These are phyloP conservation scores for Penicillium brevicompactum DNA, from an alignment of 2,329 filamentous ascomycete species.

Conservation along the genomic window DNA sequence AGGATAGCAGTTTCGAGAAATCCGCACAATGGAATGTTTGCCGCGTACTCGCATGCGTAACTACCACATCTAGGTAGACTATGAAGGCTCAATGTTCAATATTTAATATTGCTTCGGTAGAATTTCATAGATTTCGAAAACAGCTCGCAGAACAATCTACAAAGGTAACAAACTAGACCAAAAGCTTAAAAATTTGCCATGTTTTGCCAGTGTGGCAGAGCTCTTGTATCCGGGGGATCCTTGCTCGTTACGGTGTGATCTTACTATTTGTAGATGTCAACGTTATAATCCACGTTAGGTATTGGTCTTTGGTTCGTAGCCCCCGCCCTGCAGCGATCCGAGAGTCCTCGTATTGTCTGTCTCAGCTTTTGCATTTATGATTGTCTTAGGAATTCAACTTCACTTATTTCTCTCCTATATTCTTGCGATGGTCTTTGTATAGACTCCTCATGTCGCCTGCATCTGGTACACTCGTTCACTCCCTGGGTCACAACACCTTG, in stretches of 20 bases:
- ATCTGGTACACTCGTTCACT: slow-evolving; percentile 10
- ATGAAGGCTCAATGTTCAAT: not conserved
- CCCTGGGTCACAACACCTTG: slow-evolving; percentile 22
- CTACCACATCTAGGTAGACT: not conserved
- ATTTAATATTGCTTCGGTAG: not conserved
- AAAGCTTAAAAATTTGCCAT: not conserved
- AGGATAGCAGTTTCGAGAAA: not conserved
- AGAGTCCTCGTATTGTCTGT: not conserved
- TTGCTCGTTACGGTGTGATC: not conserved
- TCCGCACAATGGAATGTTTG: not conserved
- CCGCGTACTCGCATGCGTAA: not conserved
- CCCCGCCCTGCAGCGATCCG: not conserved
- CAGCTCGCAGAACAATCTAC: not conserved
- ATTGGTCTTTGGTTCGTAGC: slow-evolving; percentile 51
- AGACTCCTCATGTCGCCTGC: slow-evolving; percentile 13
- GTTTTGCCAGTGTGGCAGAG: not conserved
- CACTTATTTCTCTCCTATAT: not conserved
- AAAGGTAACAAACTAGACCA: not conserved
- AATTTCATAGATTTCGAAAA: not conserved
- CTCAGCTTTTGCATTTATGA: not conserved
- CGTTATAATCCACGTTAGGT: slow-evolving; percentile 54
- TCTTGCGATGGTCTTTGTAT: not conserved
- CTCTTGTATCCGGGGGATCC: not conserved
- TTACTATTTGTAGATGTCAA: slow-evolving; percentile 31
- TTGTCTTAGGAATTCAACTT: not conserved